Conservation (phyloP, 2,329 filamentous ascomycete species). For the Beauveria rudraprayagi region DNA sequence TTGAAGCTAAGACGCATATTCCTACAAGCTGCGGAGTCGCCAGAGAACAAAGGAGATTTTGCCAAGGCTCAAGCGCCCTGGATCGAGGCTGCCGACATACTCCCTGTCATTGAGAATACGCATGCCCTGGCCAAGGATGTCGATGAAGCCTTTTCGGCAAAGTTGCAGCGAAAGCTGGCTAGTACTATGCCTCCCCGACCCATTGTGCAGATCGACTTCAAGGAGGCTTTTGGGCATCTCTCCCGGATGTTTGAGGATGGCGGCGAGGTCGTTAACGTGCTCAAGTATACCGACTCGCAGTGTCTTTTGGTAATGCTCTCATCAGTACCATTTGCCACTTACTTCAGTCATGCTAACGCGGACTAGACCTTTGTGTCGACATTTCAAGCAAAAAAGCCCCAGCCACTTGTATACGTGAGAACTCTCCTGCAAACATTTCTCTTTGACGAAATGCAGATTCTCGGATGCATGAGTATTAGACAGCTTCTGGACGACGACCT, state of each 20-base stretch:
- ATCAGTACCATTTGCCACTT: background rate
- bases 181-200: conserved; percentile 90
- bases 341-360: background rate
- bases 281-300: conserved; percentile 60
- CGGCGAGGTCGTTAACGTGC: conserved; percentile 56
- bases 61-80: conserved; percentile 43
- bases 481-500: conserved; percentile 76
- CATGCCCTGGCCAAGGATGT: conserved; percentile 56
- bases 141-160: conserved; percentile 76
- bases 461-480: conserved; percentile 61
- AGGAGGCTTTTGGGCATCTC: conserved; percentile 63
- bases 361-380: conserved; percentile 60
- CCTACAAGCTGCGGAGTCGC: conserved; percentile 45
- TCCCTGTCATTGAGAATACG: conserved; percentile 51
- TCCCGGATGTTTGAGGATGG: conserved; percentile 65
- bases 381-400: conserved; percentile 71
- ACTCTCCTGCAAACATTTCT: conserved; percentile 70
- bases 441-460: conserved; percentile 61
- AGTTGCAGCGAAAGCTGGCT: conserved; percentile 83
- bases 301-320: conserved; percentile 53
- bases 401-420: conserved; percentile 76
- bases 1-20: conserved; percentile 60
- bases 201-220: conserved; percentile 69
- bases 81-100: conserved; percentile 40
- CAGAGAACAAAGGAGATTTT: conserved; percentile 35